These are phyloP conservation scores for Fusarium sp. DNA, from an alignment of 2,329 filamentous ascomycete species.

Conservation along the genomic window DNA sequence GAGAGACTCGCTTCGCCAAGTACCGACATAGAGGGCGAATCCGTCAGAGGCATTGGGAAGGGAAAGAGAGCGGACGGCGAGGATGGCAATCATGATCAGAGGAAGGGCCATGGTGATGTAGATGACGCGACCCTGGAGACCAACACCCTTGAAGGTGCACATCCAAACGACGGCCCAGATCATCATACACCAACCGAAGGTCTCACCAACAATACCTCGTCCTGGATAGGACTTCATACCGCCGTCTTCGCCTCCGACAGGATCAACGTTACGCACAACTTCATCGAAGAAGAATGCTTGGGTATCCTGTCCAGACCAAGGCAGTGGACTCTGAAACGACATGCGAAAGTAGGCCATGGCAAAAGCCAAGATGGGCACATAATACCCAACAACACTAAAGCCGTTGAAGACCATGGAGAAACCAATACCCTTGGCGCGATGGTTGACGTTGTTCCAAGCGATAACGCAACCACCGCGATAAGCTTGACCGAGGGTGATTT, in stretches of 20 bases:
- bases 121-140: constrained; percentile 65
- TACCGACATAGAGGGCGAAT: constrained; percentile 55
- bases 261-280: constrained; percentile 51
- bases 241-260: neutral
- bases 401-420: constrained; percentile 62
- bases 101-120: constrained; percentile 69
- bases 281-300: constrained; percentile 28
- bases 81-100: constrained; percentile 63
- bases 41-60: constrained; percentile 64
- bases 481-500: constrained; percentile 75
- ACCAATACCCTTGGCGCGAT: constrained; percentile 63
- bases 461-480: constrained; percentile 65
- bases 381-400: constrained; percentile 65
- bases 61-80: constrained; percentile 62
- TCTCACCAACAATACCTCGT: constrained; percentile 61
- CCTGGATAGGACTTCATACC: constrained; percentile 53
- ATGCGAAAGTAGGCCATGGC: constrained; percentile 67
- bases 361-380: constrained; percentile 65
- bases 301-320: constrained; percentile 55
- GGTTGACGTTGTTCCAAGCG: constrained; percentile 62
- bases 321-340: constrained; percentile 64
- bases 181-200: constrained; percentile 65
- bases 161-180: constrained; percentile 69
- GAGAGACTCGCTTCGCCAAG: constrained; percentile 59
- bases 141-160: constrained; percentile 67